Conservation (phyloP, 2,329 filamentous ascomycete species). For the Fusarium nelsonii region DNA sequence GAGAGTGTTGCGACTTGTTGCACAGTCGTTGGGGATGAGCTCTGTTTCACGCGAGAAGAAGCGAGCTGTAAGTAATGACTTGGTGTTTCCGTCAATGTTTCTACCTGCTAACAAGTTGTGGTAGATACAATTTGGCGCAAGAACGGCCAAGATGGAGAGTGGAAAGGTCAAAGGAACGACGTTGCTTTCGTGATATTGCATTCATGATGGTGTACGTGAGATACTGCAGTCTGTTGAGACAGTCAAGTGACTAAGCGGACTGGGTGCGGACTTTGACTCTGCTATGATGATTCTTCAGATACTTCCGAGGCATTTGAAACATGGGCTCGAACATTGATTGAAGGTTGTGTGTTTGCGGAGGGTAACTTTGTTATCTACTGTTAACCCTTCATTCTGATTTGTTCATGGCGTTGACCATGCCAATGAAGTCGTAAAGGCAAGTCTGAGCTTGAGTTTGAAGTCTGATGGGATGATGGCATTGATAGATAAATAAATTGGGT, state of each 20-base stretch:
- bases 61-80: slow-evolving; percentile 73
- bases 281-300: slow-evolving; percentile 80
- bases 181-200: slow-evolving; percentile 59
- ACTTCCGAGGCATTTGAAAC: slow-evolving; percentile 72
- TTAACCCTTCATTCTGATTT: slow-evolving; percentile 58
- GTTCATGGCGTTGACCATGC: slow-evolving; percentile 47
- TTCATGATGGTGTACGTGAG: slow-evolving; percentile 50
- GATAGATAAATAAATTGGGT: slow-evolving; percentile 13
- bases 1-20: slow-evolving; percentile 81
- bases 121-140: slow-evolving; percentile 84
- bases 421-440: slow-evolving; percentile 73
- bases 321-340: slow-evolving; percentile 33
- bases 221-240: slow-evolving; percentile 51
- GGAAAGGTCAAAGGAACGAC: slow-evolving; percentile 77
- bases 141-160: slow-evolving; percentile 85
- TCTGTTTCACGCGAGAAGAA: slow-evolving; percentile 89
- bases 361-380: slow-evolving; percentile 37
- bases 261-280: slow-evolving; percentile 39
- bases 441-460: slow-evolving; percentile 65
- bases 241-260: slow-evolving; percentile 36
- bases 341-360: slow-evolving; percentile 62
- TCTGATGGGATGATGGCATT: not conserved
- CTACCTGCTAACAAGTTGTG: slow-evolving; percentile 27
- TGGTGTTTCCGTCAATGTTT: not conserved
- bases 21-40: slow-evolving; percentile 78